Evolutionary conservation across 305 asterid genomes (phyloP), one percentile per base, ranked within the genome.

Genomic region (Solanum chacoense): DNA sequence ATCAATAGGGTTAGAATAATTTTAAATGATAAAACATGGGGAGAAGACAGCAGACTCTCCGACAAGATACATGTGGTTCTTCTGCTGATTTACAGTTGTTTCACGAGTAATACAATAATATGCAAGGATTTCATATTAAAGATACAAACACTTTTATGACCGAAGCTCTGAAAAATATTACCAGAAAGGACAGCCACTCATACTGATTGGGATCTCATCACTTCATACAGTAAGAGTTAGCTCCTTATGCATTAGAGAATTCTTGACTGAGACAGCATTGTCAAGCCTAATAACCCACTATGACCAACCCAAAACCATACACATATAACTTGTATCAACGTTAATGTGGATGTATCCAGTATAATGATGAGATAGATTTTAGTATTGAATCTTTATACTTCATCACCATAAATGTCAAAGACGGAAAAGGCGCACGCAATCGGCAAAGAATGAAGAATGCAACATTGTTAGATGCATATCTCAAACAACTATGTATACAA

Each of bases 241-340:
- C 72, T 83, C 86, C 86, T 83, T 29, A 2, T 18, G 86, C 86
- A 83, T 45, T 50, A 45, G 86, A 29, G 72, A 83, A 50, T 50
- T 83, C 38, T 83, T 83, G 86, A 55, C 86, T 45, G 40, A 78
- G 86, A 83, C 40, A 45, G 29, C 40, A 36, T 83, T 45, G 71
- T 83, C 86, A 83, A 83, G 86, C 40, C 86, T 83, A 83, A 83
- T 67, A 45, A 50, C 42, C 86, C 86, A 50, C 72, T 50, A 83
- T 31, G 38, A 83, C 72, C 72, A 32, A 45, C 72, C 86, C 73
- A 50, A 83, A 81, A 29, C 11, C 86, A 42, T 35, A 42, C 72
- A 50, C 55, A 42, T 42, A 80, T 28, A 42, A 28, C 86, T 28
- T 80, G 37, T 28, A 80, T 80, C 86, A 80, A 42, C 86, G 11